Base-by-base conservation (phyloP, 106 monocot genomes). In the Phalaenopsis aphrodite region DNA sequence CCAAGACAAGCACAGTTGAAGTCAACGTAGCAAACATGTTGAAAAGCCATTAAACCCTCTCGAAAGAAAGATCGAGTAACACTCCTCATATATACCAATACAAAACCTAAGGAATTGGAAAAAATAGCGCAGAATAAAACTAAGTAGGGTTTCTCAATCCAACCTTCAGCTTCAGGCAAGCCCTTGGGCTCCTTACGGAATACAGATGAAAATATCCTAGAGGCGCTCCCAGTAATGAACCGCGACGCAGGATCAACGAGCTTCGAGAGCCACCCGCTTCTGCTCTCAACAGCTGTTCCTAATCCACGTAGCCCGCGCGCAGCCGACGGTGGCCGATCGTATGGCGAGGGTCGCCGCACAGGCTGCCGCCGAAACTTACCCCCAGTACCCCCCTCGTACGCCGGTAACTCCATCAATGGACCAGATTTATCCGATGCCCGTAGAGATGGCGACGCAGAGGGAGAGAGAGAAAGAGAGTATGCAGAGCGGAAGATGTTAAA, bases 161-260 rank as follows among this genome's bases (percentile, higher is more conserved):
- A 77, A 74, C 74, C 78, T 78, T 69, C 67, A 56, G 79, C 16
- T 11, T 68, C 55, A 37, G 79, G 85, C 5, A 77, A 81, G 6
- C 86, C 80, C 24, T 61, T 76, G 30, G 88, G 87, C 4, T 87
- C 83, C 79, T 88, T 88, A 61, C 86, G 79, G 84, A 88, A 86
- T 10, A 96, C 79, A 16, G 95, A 91, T 17, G 93, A 77, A 80
- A 91, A 90, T 24, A 96, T 39, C 72, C 78, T 85, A 30, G 89
- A 82, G 41, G 96, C 96, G 48, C 93, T 76, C 16, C 77, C 49
- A 43, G 85, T 17, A 56, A 95, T 82, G 81, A 95, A 49, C 72
- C 89, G 83, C 0, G 95, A 89, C 5, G 95, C 93, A 10, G 95
- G 93, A 65, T 93, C 89, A 14, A 96, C 91, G 10, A 96, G 56